phyloP scores from a whole-genome alignment of 2,329 filamentous ascomycete genomes.

The Colletotrichum sp. region DNA sequence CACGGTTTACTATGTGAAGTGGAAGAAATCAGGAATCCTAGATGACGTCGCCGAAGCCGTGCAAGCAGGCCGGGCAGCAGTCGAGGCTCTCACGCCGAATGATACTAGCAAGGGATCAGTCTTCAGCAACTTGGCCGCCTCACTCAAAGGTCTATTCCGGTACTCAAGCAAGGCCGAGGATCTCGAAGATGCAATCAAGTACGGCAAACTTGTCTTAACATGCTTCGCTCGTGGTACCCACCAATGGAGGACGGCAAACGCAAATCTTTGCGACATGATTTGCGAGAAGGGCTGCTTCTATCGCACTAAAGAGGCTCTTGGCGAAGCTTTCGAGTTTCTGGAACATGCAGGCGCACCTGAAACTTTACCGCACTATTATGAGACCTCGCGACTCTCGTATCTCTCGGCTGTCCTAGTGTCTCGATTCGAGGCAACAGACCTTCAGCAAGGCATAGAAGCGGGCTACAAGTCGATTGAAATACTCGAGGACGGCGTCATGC shows the following conservation, averaged over 20 bases:
- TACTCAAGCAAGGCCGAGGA: neutral
- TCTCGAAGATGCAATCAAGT: neutral
- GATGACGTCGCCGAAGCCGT: neutral
- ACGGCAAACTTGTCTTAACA: neutral
- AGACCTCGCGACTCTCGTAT: neutral
- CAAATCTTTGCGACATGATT: neutral
- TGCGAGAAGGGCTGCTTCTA: neutral
- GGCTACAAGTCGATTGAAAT: neutral
- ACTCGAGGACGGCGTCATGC: neutral
- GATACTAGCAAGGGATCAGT: neutral
- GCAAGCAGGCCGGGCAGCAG: neutral
- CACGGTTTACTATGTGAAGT: neutral
- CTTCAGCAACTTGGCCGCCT: neutral
- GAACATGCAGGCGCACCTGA: neutral
- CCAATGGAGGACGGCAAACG: neutral
- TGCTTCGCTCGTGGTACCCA: neutral
- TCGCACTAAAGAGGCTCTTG: neutral
- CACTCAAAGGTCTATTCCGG: neutral
- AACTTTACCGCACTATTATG: rapidly evolving
- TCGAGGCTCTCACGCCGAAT: neutral
- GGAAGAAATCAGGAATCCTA: neutral
- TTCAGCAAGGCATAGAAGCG: neutral
- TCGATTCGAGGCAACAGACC: neutral
- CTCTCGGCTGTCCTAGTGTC: neutral
- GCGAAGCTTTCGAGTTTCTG: neutral